Evolutionary conservation across 2,329 filamentous ascomycete genomes (phyloP), one percentile per base, ranked within the genome.

Genomic region (Rhynchosporium agropyri): DNA sequence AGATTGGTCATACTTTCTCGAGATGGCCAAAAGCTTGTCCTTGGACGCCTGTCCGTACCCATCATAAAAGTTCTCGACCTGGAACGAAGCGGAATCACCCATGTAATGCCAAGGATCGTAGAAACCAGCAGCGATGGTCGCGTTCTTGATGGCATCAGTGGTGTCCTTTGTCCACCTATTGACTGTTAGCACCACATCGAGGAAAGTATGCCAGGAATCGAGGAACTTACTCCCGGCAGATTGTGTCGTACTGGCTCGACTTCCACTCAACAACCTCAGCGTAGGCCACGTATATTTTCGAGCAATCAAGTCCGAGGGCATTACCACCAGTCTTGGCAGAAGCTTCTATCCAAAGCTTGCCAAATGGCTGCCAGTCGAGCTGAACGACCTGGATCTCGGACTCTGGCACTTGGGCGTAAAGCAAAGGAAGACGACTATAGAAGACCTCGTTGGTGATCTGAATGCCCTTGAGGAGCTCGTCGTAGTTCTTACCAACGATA

Each of bases 61-160:
- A 5, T 13, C 36, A n/a, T 28, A 60, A 15, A 60, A 40, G 10
- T 28, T 48, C 3, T 57, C 54, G 1, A 28, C 46, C 31, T 60
- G 57, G 26, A 60, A 60, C 20, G 45, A 38, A n/a, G 57, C 57
- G 10, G 57, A 33, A 5, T 60, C 57, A 20, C 57, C 57, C 57
- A 53, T 60, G 38, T 60, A 60, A 26, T 38, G 26, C 4, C 51
- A 60, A 15, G 20, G n/a, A 9, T 33, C 26, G 26, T 51, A 60
- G 36, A 60, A 15, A 4, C 57, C 57, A 12, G 46, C 46, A 1
- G 4, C n/a, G 3, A 43, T 40, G 12, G 57, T 60, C 6, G 57
- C 46, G 10, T 50, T 38, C 10, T 53, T 51, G 57, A 60, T 60
- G 9, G 15, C 4, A 28, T 28, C 28, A 4, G 55, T 58, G 29